Evolutionary conservation across 2,329 filamentous ascomycete species (phyloP).

Genomic region (Malbranchea zuffiana): DNA sequence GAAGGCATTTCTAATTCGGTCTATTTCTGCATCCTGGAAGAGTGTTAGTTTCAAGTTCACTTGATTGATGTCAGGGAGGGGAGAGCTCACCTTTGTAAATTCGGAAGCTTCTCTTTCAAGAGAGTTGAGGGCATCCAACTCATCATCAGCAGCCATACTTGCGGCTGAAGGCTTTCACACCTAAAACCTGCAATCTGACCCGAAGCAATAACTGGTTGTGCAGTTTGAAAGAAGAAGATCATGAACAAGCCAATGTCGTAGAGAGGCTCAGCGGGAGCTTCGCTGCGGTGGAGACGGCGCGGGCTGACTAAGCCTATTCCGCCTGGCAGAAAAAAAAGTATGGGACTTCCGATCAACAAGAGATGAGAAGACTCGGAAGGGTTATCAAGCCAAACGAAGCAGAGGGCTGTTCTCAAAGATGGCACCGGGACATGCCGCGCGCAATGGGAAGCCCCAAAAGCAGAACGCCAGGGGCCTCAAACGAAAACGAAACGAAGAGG

Average conservation of each 20-base stretch:
- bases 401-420: constrained; percentile 17
- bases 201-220: too few species aligned
- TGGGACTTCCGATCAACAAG: too few species aligned
- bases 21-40: constrained; percentile 78
- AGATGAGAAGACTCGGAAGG: too few species aligned
- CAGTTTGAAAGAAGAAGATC: too few species aligned
- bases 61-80: constrained; percentile 9
- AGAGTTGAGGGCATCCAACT: constrained; percentile 55
- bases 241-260: too few species aligned
- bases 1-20: constrained; percentile 86
- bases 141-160: constrained; percentile 42
- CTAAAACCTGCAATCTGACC: too few species aligned
- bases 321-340: too few species aligned
- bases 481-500: constrained; percentile 37
- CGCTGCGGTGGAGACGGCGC: too few species aligned
- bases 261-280: too few species aligned
- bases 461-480: constrained; percentile 29
- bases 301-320: too few species aligned
- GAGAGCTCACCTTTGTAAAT: constrained; percentile 64
- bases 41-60: neutral
- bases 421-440: constrained; percentile 23
- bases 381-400: neutral
- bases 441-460: constrained; percentile 21
- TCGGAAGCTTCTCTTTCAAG: constrained; percentile 80
- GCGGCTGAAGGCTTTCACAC: too few species aligned